These are phyloP conservation scores for Candida sonorensis DNA, from an alignment of 805 yeast species.

Conservation along the genomic window DNA sequence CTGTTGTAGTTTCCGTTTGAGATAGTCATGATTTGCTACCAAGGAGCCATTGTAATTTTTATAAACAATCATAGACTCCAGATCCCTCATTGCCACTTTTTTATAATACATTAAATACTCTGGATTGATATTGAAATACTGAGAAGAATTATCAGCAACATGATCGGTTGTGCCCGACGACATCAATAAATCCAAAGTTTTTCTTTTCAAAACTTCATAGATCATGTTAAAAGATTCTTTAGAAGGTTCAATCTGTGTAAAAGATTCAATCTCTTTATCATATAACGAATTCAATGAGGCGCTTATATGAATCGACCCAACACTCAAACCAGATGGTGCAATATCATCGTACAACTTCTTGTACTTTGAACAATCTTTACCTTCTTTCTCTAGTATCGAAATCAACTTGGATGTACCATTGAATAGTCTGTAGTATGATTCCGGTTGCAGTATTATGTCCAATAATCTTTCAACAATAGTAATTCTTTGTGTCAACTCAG, in stretches of 20 bases:
- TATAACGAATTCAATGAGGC: slow-evolving; percentile 2
- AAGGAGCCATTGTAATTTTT: slow-evolving; percentile 16
- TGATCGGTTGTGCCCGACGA: slow-evolving; percentile 13
- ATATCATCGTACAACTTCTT: slow-evolving; percentile 4
- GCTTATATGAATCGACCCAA: slow-evolving; percentile 1
- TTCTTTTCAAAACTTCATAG: slow-evolving; percentile 6
- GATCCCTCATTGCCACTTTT: slow-evolving; percentile 10
- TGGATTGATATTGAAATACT: slow-evolving; percentile 14
- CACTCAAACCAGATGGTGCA: slow-evolving; percentile 1
- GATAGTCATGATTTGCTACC: slow-evolving; percentile 6
- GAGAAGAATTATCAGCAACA: slow-evolving; percentile 14
- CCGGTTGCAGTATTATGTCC: slow-evolving; percentile 9
- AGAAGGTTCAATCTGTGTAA: slow-evolving; percentile 2
- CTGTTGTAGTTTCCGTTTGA: slow-evolving; percentile 15
- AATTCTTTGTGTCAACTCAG: slow-evolving; percentile 3
- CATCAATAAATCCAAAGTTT: slow-evolving; percentile 12
- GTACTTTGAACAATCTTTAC: slow-evolving; percentile 6
- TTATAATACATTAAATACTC: slow-evolving; percentile 10
- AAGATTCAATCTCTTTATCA: slow-evolving; percentile 7
- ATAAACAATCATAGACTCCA: slow-evolving; percentile 12
- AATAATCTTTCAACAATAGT: slow-evolving; percentile 6
- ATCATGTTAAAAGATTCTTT: slow-evolving; percentile 8
- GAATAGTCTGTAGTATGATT: slow-evolving; percentile 9
- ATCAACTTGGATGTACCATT: slow-evolving; percentile 12
- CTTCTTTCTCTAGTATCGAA: slow-evolving; percentile 1